Conservation (phyloP, 495 filamentous ascomycete genomes). For the Staphylotrichum tortipilum region DNA sequence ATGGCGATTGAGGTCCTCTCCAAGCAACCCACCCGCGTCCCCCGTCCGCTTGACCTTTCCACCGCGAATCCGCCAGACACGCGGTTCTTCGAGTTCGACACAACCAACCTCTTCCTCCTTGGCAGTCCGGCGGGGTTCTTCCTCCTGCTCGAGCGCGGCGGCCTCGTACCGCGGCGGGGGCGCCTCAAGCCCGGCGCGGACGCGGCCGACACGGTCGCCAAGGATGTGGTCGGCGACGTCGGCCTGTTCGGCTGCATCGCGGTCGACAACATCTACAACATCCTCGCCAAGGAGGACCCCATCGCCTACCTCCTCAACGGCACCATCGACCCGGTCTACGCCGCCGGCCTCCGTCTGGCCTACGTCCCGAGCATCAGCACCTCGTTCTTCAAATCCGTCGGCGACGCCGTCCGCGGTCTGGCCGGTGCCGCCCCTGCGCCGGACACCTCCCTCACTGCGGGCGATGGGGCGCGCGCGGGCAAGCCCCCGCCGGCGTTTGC, state of each 20-base stretch:
- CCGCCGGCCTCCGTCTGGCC: slow-evolving; percentile 64
- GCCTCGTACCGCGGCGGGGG: slow-evolving; percentile 68
- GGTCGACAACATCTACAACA: slow-evolving; percentile 94
- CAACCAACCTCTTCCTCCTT: slow-evolving; percentile 76
- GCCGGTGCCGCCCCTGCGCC: slow-evolving; percentile 9
- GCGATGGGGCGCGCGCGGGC: slow-evolving; percentile 23
- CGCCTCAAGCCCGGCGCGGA: slow-evolving; percentile 66
- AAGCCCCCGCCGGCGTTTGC: slow-evolving; percentile 26
- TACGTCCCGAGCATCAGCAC: slow-evolving; percentile 64
- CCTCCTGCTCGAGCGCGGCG: slow-evolving; percentile 74
- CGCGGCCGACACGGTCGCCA: slow-evolving; percentile 46
- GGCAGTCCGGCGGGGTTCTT: slow-evolving; percentile 96
- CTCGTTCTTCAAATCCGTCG: slow-evolving; percentile 57
- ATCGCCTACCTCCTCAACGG: slow-evolving; percentile 91
- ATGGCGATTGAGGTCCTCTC: slow-evolving; percentile 90
- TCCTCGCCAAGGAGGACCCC: slow-evolving; percentile 58
- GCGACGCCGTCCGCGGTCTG: slow-evolving; percentile 53
- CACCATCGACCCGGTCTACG: slow-evolving; percentile 72
- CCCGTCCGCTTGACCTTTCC: slow-evolving; percentile 44
- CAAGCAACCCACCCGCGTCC: slow-evolving; percentile 62
- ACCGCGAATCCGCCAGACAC: slow-evolving; percentile 37
- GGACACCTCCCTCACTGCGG: neutral
- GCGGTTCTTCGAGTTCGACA: slow-evolving; percentile 84
- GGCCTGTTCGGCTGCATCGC: slow-evolving; percentile 83
- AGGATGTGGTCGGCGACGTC: slow-evolving; percentile 61